Evolutionary conservation across 306 rosid species (phyloP), one percentile per base, ranked within the genome.

Genomic region (Spatholobus suberectus): DNA sequence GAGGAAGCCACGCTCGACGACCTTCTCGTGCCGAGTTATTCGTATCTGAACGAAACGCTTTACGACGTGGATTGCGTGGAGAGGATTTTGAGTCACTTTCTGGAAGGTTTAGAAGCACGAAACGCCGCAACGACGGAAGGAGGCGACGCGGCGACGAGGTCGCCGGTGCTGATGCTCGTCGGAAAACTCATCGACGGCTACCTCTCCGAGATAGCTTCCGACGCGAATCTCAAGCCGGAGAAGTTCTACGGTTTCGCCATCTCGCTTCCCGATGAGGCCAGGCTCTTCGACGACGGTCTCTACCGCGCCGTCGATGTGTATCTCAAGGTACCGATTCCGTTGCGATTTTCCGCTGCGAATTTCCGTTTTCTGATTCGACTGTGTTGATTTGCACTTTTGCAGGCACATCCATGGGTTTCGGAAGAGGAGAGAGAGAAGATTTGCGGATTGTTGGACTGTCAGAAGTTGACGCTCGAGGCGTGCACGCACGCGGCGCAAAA

Each of bases 401-500:
- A 94, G 99, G 96, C 99, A 15, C 99, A 96, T 86, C 94, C 96
- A 8, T 87, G 89, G 92, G 81, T 90, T 5, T 41, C 94, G 26
- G 99, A 94, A 75, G 70, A 89, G 24, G 97, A 89, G 49, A 89
- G 99, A 23, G 98, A 96, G 68, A 90, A 89, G 85, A 87, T 92
- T 61, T 89, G 97, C 61, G 95, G 91, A 23, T 89, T 90, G 14
- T 54, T 96, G 12, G 96, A 96, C 88, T 89, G 89, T 86, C 97
- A 94, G 89, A 96, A 94, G 71, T 88, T 96, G 10, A 94, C 99
- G 6, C 79, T 96, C 0, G 99, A 96, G 54, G 99, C 98, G 17
- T 96, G 99, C 89, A 96, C 99, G 2, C 99, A 94, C 92, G 99
- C 98, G 20, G 97, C 99, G 23, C 99, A 96, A 82, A 96, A 96